Evolutionary conservation across 106 monocot species (phyloP).

Genomic region (Amphibolis antarctica): DNA sequence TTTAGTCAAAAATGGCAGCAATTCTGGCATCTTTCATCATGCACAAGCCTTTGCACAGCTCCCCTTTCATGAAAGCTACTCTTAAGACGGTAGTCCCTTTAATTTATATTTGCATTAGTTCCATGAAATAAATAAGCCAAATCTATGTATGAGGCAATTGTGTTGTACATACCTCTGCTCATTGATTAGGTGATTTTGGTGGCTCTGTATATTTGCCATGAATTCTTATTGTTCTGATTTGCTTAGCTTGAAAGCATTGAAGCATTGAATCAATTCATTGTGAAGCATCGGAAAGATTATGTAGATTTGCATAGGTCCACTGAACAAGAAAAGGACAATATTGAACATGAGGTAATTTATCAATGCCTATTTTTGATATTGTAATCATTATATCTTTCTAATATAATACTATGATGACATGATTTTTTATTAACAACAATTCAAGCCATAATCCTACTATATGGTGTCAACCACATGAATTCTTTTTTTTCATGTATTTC

Average conservation of each 20-base stretch:
- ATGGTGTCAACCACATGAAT: no score
- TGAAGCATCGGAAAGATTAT: conserved; percentile 92
- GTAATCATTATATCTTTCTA: background rate
- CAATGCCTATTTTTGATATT: background rate
- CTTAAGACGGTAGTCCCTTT: conserved; percentile 57
- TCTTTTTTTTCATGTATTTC: no score
- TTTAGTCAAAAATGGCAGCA: conserved; percentile 68
- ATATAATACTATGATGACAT: background rate
- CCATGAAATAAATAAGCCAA: no score
- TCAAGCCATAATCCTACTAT: no score
- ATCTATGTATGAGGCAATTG: background rate
- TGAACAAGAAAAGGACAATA: conserved; percentile 80
- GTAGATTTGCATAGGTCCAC: conserved; percentile 74
- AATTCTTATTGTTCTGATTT: conserved; percentile 11
- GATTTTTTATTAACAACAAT: background rate
- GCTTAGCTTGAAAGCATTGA: conserved; percentile 72
- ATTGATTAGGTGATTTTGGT: background rate
- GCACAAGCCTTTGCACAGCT: conserved; percentile 41
- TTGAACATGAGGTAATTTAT: conserved; percentile 82
- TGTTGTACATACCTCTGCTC: background rate
- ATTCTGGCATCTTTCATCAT: conserved; percentile 76
- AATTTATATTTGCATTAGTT: background rate
- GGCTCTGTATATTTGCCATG: background rate
- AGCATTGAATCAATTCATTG: conserved; percentile 63
- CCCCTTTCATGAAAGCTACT: conserved; percentile 66